Base-by-base conservation (phyloP, 176 grass and related monocot species). In the Tillandsia fasciculata region DNA sequence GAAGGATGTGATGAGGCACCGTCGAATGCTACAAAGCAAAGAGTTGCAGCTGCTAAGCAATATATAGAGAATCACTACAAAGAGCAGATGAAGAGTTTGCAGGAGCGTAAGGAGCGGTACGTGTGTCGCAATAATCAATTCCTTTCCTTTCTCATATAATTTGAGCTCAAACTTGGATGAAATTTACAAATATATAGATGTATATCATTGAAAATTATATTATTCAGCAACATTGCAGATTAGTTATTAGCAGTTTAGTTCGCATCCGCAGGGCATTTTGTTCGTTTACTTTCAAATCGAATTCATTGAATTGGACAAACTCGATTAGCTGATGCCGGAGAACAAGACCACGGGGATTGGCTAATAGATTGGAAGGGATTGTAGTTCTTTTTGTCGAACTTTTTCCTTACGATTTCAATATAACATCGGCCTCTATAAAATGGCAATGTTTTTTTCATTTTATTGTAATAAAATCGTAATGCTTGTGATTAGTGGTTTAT, bases 41-140 rank as follows among this genome's bases (percentile, higher is more conserved):
- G 81, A 75, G 89, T 89, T 17, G 86, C 83, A 0, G 86, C 86
- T 3, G 89, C 86, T 7, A 92, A 92, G 71, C 86, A 97, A 63
- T 97, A 97, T 73, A 97, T 97, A 64, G 93, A 96, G 82, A 96
- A 96, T 65, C 93, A 90, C 54, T 97, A 92, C 76, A 97, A 89
- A 83, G 89, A 97, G 74, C 93, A 92, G 64, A 87, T 85, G 86
- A 97, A 97, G 68, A 82, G 90, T 49, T 52, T 92, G 74, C 86
- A 97, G 57, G 89, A 97, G 50, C 86, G 89, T 70, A 97, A 92
- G 73, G 93, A 92, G 49, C 79, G 91, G 87, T 96, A 82, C 64
- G 20, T 24, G 65, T 75, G 9, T 59, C 54, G 33, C 33, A 22
- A 59, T 17, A 9, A 15, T 59, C 20, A 59, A 6, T 20, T 59